phyloP scores from a whole-genome alignment of 192 early-diverging fungal genomes.

The Coemansia sp. region DNA sequence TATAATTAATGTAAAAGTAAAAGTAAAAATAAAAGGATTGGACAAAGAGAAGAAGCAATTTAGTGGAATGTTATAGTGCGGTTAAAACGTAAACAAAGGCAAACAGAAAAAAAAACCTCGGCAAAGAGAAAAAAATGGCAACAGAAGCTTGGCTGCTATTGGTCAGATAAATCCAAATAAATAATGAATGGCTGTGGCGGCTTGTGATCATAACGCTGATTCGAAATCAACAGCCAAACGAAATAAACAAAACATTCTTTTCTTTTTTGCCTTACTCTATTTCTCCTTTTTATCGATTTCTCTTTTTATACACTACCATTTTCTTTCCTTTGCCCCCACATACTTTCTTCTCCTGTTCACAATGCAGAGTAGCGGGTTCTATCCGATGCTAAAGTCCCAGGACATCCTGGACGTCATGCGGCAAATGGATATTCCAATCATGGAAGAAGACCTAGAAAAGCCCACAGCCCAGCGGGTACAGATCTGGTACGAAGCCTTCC shows the following conservation, averaged over 20 bases:
- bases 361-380: constrained; percentile 51
- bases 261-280: neutral
- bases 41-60: neutral
- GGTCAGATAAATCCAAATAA: too few relatives aligned
- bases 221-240: neutral
- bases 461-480: constrained; percentile 68
- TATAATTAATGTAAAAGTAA: neutral
- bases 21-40: neutral
- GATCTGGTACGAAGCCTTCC: constrained; percentile 68
- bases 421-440: constrained; percentile 71
- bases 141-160: neutral
- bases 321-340: neutral
- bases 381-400: constrained; percentile 67
- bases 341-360: neutral
- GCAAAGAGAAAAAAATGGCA: neutral
- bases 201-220: neutral
- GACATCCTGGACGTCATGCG: constrained; percentile 74
- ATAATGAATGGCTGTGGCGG: too few relatives aligned
- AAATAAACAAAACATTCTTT: neutral
- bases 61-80: too few relatives aligned
- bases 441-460: constrained; percentile 69
- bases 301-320: too few relatives aligned
- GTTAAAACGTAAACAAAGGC: too few relatives aligned
- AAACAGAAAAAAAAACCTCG: too few relatives aligned
- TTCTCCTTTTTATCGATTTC: too few relatives aligned